Evolutionary conservation across 768 basidiomycete species (phyloP).

Genomic region (Termitomyces titanicus): DNA sequence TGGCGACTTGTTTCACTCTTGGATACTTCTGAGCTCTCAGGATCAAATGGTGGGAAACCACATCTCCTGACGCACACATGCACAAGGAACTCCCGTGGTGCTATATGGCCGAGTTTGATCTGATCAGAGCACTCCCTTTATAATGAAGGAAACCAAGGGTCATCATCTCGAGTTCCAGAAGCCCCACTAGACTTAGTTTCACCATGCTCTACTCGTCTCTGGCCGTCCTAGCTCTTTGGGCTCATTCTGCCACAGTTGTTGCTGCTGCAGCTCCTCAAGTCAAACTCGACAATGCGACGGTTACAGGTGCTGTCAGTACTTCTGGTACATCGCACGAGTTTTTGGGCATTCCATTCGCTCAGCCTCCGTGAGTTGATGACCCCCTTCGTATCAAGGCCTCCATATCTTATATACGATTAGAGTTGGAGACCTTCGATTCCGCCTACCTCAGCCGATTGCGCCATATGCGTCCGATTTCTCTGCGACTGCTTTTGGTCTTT

Average conservation of each 20-base stretch:
- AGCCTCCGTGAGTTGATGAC: constrained; percentile 38
- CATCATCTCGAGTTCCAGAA: neutral
- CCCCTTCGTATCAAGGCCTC: neutral
- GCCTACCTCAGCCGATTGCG: constrained; percentile 33
- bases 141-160: neutral
- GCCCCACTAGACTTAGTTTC: neutral
- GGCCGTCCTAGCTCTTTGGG: constrained; percentile 4
- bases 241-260: neutral
- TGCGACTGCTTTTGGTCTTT: constrained; percentile 38
- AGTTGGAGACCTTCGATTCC: constrained; percentile 37
- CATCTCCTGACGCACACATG: constrained; percentile 3
- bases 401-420: constrained; percentile 15
- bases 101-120: neutral
- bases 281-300: constrained; percentile 36
- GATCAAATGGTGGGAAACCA: constrained; percentile 3
- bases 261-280: constrained; percentile 27
- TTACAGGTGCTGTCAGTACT: constrained; percentile 31
- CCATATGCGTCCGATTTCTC: constrained; percentile 33
- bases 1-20: neutral
- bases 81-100: constrained; percentile 3
- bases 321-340: constrained; percentile 34
- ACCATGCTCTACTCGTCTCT: constrained; percentile 1
- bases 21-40: neutral
- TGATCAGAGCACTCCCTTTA: neutral
- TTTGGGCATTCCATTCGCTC: constrained; percentile 48